Evolutionary conservation across 441 rosid species (phyloP).

Genomic region (Populus hybrid): DNA sequence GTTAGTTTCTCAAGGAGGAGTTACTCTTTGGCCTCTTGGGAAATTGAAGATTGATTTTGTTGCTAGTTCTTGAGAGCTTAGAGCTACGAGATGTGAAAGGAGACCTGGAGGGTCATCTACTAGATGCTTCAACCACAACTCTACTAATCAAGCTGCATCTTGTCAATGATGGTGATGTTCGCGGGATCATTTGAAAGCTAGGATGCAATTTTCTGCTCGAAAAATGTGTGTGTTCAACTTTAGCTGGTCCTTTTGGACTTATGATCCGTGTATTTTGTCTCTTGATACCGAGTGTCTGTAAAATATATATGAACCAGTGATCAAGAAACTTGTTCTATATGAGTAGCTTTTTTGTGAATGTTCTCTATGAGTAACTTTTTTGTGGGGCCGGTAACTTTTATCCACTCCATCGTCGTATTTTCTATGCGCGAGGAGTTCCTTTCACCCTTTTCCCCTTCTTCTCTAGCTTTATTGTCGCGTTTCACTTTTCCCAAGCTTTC

Average conservation of each 20-base stretch:
- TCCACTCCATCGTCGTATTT: not conserved
- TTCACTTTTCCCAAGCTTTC: not conserved
- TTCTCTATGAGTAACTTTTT: not conserved
- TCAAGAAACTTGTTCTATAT: not conserved
- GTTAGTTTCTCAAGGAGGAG: too few relatives aligned
- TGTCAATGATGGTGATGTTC: conserved; percentile 3
- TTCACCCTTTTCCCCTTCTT: not conserved
- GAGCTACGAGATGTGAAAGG: conserved; percentile 5
- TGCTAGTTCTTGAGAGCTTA: not conserved
- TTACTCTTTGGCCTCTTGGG: not conserved
- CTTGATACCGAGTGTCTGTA: conserved; percentile 7
- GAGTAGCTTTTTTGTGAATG: not conserved
- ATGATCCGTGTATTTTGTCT: not conserved
- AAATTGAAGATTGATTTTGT: not conserved
- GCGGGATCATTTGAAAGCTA: not conserved
- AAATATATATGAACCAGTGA: not conserved
- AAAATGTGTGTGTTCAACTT: conserved; percentile 5
- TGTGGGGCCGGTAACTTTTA: not conserved
- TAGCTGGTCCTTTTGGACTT: conserved; percentile 5
- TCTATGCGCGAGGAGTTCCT: not conserved
- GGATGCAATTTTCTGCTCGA: conserved; percentile 3
- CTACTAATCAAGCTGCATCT: not conserved
- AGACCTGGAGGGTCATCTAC: not conserved
- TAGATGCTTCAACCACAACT: not conserved
- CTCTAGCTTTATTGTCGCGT: not conserved